Evolutionary conservation across 805 yeast species (phyloP), one percentile per base, ranked within the genome.

Genomic region (Allodekkera sacchari): DNA sequence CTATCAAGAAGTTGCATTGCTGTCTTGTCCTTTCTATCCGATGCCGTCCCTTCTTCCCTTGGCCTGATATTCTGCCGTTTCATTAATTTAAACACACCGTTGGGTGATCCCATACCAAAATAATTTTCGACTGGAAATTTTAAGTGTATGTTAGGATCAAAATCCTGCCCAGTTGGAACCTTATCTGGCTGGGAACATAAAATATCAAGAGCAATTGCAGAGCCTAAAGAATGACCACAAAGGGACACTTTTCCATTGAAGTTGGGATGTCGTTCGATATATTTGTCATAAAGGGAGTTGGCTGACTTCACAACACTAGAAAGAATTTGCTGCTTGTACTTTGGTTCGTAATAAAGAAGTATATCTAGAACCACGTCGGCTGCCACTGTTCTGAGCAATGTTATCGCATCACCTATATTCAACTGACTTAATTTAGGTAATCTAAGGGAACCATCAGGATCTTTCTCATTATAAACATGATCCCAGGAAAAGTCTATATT

Each of bases 181-280:
- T 53, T 44, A 35, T 58, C 57, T 2, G 62, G 64, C 42, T 74
- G 80, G 12, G 58, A 49, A 7, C 77, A 58, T 18, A 88, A 54
- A 19, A 89, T 63, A 53, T 89, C 96, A 40, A 85, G 77, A 2
- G 77, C 63, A 22, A 89, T 82, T 0, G 89, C 82, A 3, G 95
- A 80, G 0, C 98, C 98, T 22, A 89, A 60, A 0, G 97, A 89
- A 53, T 89, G 98, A 2, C 96, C 97, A 37, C 87, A 60, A 2
- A 89, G 54, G 43, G 89, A 87, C 1, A 89, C 77, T 41, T 77
- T 72, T 0, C 95, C 95, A n/a, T 74, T 62, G 53, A 83, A 83
- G 13, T 64, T 55, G 0, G 94, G 94, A 41, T 88, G 76, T 29
- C 69, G 59, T 31, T 74, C 66, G 36, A 64, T 55, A 52, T 76